Conservation (phyloP, 306 rosid genomes). For the Lotus japonicus region DNA sequence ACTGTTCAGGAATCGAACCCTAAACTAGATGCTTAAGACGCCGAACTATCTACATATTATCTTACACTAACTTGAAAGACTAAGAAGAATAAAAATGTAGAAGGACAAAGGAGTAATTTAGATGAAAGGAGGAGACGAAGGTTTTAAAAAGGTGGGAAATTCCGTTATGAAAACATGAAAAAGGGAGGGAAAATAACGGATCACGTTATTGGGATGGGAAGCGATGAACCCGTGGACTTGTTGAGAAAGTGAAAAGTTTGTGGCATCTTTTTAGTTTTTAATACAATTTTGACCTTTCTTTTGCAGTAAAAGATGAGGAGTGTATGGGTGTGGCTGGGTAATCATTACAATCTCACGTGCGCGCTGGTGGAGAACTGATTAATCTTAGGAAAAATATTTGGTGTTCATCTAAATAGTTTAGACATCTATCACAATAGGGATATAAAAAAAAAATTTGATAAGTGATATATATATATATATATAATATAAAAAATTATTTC, state of each 20-base stretch:
- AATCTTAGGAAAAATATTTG: not conserved
- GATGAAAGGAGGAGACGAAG: not conserved
- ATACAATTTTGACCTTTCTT: constrained; percentile 35
- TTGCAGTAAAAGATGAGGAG: constrained; percentile 23
- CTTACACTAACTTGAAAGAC: no score
- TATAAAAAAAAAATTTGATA: no score
- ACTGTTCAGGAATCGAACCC: no score
- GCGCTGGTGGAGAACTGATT: constrained; percentile 1
- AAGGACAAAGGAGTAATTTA: constrained; percentile 23
- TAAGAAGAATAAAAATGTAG: not conserved
- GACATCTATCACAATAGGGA: no score
- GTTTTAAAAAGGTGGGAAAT: constrained; percentile 24
- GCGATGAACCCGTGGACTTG: constrained; percentile 13
- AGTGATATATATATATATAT: no score
- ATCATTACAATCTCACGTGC: constrained; percentile 88
- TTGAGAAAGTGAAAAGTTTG: constrained; percentile 17
- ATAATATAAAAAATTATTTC: no score
- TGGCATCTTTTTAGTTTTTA: constrained; percentile 4
- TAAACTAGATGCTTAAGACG: no score
- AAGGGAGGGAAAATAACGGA: constrained; percentile 58
- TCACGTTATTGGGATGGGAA: constrained; percentile 34
- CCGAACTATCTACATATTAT: no score
- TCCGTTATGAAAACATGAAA: constrained; percentile 35
- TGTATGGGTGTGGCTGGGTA: constrained; percentile 38
- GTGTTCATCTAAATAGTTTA: no score